Conservation (phyloP, 441 rosid species). For the Lepidium campestre region DNA sequence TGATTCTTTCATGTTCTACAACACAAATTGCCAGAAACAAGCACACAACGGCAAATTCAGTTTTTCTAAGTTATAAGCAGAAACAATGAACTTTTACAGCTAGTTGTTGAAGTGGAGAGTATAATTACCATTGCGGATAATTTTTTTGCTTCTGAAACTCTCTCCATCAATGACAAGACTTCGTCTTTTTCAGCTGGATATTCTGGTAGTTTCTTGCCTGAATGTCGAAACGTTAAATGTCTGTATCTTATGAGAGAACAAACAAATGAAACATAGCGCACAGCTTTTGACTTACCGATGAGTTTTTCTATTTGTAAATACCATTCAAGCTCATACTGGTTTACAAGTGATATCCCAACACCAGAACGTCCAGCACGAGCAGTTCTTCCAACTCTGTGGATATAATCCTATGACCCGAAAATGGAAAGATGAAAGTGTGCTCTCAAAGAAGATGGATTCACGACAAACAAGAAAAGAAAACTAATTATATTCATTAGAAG, state of each 20-base stretch:
- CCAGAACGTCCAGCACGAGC: constrained; percentile 99
- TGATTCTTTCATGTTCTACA: constrained; percentile 58
- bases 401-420: constrained; percentile 58
- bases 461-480: neutral
- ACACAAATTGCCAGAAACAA: neutral
- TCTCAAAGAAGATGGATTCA: neutral
- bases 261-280: neutral
- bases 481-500: neutral
- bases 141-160: constrained; percentile 74
- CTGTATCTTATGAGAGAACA: neutral
- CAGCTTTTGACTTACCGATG: constrained; percentile 43
- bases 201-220: constrained; percentile 70
- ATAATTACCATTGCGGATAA: constrained; percentile 50
- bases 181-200: constrained; percentile 78
- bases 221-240: constrained; percentile 2
- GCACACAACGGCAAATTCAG: neutral
- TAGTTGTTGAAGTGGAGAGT: neutral
- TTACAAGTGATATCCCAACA: constrained; percentile 83
- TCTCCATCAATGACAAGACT: constrained; percentile 65
- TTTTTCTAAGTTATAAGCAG: neutral
- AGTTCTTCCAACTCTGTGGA: constrained; percentile 98
- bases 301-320: constrained; percentile 87
- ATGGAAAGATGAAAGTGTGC: neutral
- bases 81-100: neutral
- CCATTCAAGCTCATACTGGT: constrained; percentile 94